Percentiles rank a stretch among this genome's conserved stretches.
These are phyloP conservation scores for Cytospora schulzeri DNA, from an alignment of 2,329 filamentous ascomycete genomes.

Conservation along the genomic window DNA sequence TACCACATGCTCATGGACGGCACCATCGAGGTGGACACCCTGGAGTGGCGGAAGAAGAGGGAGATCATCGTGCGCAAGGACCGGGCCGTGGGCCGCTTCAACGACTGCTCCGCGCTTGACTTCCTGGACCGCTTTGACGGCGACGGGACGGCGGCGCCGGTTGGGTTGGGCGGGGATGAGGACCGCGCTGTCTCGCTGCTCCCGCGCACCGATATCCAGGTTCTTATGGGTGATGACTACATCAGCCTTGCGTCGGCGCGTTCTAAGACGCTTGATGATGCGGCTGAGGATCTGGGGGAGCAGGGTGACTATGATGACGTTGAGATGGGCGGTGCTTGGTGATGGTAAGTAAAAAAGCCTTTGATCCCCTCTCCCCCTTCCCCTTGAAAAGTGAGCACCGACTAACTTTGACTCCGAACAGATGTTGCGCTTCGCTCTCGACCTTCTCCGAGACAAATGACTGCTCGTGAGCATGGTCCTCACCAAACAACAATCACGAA, in stretches of 20 bases:
- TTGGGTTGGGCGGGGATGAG: neutral
- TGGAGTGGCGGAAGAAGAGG: constrained; percentile 32
- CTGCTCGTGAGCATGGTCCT: neutral
- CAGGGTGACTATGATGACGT: neutral
- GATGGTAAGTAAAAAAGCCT: neutral
- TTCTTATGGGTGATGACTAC: constrained; percentile 26
- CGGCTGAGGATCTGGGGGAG: neutral
- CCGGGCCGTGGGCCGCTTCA: constrained; percentile 19
- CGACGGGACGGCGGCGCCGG: neutral
- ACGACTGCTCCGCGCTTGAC: constrained; percentile 7
- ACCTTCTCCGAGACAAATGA: neutral
- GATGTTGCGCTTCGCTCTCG: neutral
- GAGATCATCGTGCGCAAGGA: constrained; percentile 15
- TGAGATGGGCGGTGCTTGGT: neutral
- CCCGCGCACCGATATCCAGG: constrained; percentile 20
- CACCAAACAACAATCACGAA: neutral
- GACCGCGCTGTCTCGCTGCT: constrained; percentile 11
- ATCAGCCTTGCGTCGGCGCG: constrained; percentile 15
- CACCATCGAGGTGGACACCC: constrained; percentile 45
- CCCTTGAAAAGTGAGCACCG: neutral
- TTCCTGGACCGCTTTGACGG: constrained; percentile 22
- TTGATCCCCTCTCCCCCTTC: neutral
- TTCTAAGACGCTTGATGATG: constrained; percentile 2
- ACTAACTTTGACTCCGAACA: neutral
- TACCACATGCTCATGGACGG: constrained; percentile 43